phyloP scores from a whole-genome alignment of 306 rosid species.

The Trichosanthes truncata region DNA sequence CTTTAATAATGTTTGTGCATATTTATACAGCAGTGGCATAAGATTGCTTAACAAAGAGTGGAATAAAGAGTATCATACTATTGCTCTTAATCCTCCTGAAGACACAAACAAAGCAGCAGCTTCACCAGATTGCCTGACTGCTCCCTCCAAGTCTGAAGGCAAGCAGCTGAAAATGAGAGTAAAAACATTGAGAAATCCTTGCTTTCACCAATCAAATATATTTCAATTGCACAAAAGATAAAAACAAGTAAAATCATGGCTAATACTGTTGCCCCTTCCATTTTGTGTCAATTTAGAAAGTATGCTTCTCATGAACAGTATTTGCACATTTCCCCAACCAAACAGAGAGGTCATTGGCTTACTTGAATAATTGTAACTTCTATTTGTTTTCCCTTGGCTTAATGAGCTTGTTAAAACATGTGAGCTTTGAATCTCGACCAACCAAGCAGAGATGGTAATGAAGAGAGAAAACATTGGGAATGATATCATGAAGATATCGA shows the following conservation, averaged over 20 bases:
- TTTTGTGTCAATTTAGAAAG: neutral
- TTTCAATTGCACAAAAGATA: neutral
- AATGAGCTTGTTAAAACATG: neutral
- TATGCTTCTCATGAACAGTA: neutral
- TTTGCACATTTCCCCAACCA: neutral
- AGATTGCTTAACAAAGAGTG: neutral
- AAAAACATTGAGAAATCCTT: neutral
- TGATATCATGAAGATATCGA: neutral
- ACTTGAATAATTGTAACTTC: neutral
- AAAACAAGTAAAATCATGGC: neutral
- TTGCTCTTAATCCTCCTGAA: slow-evolving; percentile 93
- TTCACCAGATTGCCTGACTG: slow-evolving; percentile 77
- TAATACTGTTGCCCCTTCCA: neutral
- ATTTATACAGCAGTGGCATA: neutral
- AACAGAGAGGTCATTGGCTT: neutral
- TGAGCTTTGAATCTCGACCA: neutral
- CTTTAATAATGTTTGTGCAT: neutral
- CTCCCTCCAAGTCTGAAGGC: slow-evolving; percentile 90
- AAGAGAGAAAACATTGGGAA: neutral
- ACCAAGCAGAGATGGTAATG: neutral
- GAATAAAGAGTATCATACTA: slow-evolving; percentile 31
- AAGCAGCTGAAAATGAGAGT: slow-evolving; percentile 59
- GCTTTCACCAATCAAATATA: neutral
- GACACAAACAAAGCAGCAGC: slow-evolving; percentile 62
- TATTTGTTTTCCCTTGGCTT: neutral